These are phyloP conservation scores for Microcyclosporella mali DNA, from an alignment of 2,329 filamentous ascomycete genomes.

Conservation along the genomic window DNA sequence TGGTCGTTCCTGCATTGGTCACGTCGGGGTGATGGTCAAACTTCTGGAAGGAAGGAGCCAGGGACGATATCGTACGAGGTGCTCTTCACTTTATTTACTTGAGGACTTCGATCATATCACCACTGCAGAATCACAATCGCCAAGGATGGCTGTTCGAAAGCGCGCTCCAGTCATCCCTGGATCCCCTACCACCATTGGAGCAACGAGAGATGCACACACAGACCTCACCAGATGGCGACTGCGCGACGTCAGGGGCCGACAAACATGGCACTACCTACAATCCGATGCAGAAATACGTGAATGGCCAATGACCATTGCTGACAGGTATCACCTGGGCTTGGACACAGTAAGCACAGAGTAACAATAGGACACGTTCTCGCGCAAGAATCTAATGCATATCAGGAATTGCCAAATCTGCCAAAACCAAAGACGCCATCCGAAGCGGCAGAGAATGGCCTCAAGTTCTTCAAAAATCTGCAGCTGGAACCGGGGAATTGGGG, in stretches of 20 bases:
- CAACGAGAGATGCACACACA: conserved; percentile 40
- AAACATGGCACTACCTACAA: conserved; percentile 88
- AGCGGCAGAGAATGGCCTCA: conserved; percentile 72
- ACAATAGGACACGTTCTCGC: background rate
- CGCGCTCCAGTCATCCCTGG: conserved; percentile 3
- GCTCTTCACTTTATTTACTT: background rate
- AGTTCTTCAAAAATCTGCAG: conserved; percentile 86
- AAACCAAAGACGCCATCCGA: conserved; percentile 66
- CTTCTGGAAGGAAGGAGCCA: background rate
- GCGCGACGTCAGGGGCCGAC: conserved; percentile 71
- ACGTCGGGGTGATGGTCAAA: too few relatives aligned
- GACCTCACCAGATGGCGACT: conserved; percentile 81
- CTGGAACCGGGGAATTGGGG: conserved; percentile 87
- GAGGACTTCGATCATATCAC: background rate
- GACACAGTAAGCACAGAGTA: conserved; percentile 67
- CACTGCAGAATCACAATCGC: background rate
- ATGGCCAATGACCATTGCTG: conserved; percentile 84
- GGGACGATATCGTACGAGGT: conserved; percentile 2
- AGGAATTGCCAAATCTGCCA: conserved; percentile 70
- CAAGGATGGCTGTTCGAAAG: conserved; percentile 9
- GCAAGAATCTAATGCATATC: conserved; percentile 3
- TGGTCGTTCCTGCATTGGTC: conserved; percentile 8
- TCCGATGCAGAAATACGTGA: conserved; percentile 62
- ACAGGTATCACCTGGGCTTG: conserved; percentile 80
- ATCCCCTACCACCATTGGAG: background rate